phyloP scores from a whole-genome alignment of 768 basidiomycete species.

The Sarcodon sp. region DNA sequence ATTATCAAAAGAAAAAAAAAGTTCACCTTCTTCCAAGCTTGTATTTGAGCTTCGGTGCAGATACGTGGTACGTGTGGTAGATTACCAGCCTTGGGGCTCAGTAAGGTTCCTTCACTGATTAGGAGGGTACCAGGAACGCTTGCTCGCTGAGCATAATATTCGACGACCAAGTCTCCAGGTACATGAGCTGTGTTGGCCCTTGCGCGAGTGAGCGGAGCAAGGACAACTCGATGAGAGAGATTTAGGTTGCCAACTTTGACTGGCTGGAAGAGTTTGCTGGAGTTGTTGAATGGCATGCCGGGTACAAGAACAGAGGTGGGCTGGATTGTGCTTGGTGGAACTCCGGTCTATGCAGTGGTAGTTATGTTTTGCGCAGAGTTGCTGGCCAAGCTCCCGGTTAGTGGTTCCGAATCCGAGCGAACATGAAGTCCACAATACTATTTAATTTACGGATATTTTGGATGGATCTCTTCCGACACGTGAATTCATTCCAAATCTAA shows the following conservation, averaged over 20 bases:
- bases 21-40: slow-evolving; percentile 33
- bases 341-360: too few species aligned
- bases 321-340: too few species aligned
- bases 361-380: too few species aligned
- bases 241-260: slow-evolving; percentile 26
- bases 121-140: slow-evolving; percentile 36
- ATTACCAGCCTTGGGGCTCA: slow-evolving; percentile 37
- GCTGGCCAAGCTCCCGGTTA: too few species aligned
- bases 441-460: too few species aligned
- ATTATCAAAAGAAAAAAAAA: neutral
- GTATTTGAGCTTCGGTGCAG: slow-evolving; percentile 45
- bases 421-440: too few species aligned
- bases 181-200: slow-evolving; percentile 24
- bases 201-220: slow-evolving; percentile 39
- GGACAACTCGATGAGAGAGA: slow-evolving; percentile 37
- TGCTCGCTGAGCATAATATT: slow-evolving; percentile 39
- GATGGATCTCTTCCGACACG: too few species aligned
- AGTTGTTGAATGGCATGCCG: too few species aligned
- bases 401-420: too few species aligned
- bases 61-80: slow-evolving; percentile 44
- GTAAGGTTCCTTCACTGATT: slow-evolving; percentile 44
- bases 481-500: too few species aligned
- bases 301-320: too few species aligned
- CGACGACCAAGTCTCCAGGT: slow-evolving; percentile 20
- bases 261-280: slow-evolving; percentile 28